Conservation (phyloP, 352 stramenopile species). For the Globisporangium irregulare region DNA sequence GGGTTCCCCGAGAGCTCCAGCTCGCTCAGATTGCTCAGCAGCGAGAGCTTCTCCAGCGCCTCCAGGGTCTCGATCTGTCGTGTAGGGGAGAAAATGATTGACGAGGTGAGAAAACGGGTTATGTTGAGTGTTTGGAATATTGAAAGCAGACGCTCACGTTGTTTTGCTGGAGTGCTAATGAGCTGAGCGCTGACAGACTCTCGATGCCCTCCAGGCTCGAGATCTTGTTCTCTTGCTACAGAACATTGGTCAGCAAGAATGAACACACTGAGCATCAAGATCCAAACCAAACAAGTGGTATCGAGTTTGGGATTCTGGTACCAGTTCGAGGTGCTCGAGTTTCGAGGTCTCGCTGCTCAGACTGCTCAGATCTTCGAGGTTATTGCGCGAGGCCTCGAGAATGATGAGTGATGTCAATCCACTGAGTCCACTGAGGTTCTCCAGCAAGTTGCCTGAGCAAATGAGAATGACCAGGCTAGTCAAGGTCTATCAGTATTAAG, state of each 20-base stretch:
- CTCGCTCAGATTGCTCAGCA: constrained; percentile 37
- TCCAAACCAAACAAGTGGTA: not conserved
- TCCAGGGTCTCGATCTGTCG: constrained; percentile 53
- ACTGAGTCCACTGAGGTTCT: constrained; percentile 44
- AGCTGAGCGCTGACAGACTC: constrained; percentile 34
- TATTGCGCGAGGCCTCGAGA: constrained; percentile 57
- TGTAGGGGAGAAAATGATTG: no score
- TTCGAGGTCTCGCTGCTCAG: constrained; percentile 39
- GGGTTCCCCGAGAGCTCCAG: constrained; percentile 56
- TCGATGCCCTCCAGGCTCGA: constrained; percentile 53
- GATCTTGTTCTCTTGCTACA: constrained; percentile 72
- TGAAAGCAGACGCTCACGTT: constrained; percentile 29
- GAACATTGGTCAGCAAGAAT: not conserved
- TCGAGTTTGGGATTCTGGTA: not conserved
- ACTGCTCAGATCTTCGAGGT: constrained; percentile 39
- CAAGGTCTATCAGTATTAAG: not conserved
- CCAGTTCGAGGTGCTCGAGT: constrained; percentile 48
- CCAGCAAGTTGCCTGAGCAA: constrained; percentile 46
- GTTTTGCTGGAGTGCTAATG: constrained; percentile 57
- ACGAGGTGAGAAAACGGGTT: not conserved
- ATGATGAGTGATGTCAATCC: constrained; percentile 42
- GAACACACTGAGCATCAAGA: not conserved
- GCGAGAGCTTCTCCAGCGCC: constrained; percentile 39
- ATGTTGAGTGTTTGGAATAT: not conserved
- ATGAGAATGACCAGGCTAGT: not conserved